Percentiles rank a stretch among this genome's conserved stretches.
Evolutionary conservation across 768 basidiomycete genomes (phyloP).

Genomic region (Mycena filopes): DNA sequence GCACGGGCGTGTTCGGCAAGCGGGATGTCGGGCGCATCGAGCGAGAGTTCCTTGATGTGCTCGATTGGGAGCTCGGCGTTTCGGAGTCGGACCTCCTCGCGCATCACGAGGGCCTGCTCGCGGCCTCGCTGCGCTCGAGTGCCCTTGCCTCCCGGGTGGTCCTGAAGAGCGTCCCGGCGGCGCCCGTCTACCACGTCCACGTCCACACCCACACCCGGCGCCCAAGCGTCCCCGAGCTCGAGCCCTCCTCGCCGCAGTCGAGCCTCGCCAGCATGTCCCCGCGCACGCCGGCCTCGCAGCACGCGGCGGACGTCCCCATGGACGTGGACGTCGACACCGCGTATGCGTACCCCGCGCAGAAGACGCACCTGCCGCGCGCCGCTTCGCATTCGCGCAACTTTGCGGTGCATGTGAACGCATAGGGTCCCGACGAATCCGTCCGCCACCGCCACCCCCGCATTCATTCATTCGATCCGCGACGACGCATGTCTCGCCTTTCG

Average conservation of each 20-base stretch:
- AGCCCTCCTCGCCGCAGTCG: background rate
- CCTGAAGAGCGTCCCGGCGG: no score
- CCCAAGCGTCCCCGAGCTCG: constrained; percentile 5
- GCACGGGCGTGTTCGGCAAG: constrained; percentile 23
- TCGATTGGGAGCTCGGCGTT: constrained; percentile 27
- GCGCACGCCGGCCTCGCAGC: background rate
- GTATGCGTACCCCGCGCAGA: background rate
- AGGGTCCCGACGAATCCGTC: no score
- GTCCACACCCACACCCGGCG: background rate
- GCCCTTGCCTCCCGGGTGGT: background rate
- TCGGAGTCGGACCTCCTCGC: constrained; percentile 5
- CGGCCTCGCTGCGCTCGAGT: background rate
- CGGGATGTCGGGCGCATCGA: constrained; percentile 19
- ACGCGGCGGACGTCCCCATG: no score
- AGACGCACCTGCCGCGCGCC: no score
- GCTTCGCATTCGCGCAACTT: no score
- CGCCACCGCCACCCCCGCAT: no score
- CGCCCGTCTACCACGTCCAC: background rate
- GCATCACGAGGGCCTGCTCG: constrained; percentile 14
- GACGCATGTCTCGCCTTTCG: no score
- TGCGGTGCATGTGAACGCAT: no score
- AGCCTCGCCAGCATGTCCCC: constrained; percentile 18
- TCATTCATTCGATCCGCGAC: no score
- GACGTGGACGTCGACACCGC: constrained; percentile 22
- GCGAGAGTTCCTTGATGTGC: constrained; percentile 27